These are phyloP conservation scores for Backusella circina DNA, from an alignment of 192 early-diverging fungal species.

Conservation along the genomic window DNA sequence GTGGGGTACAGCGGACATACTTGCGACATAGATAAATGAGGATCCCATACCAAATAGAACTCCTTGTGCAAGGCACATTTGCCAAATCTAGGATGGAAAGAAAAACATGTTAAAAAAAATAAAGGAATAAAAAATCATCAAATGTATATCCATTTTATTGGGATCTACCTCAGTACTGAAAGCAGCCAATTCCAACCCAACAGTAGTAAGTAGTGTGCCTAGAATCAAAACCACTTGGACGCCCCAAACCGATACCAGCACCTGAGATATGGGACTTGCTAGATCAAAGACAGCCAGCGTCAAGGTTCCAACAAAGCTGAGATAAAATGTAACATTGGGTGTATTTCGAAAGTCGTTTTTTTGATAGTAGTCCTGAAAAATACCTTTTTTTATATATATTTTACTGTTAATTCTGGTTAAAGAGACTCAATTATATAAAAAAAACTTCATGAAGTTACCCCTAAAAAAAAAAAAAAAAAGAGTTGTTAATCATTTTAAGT, in stretches of 20 bases:
- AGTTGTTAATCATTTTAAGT: neutral
- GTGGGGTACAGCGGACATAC: slow-evolving; percentile 41
- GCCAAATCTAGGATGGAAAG: slow-evolving; percentile 42
- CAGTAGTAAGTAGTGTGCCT: neutral
- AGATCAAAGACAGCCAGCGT: neutral
- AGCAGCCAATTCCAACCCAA: slow-evolving; percentile 17
- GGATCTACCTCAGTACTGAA: slow-evolving; percentile 17
- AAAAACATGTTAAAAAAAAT: neutral
- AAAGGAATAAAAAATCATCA: too few species aligned
- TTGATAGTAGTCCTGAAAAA: slow-evolving; percentile 30
- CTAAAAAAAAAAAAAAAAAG: neutral
- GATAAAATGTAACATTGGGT: slow-evolving; percentile 6
- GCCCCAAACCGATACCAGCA: slow-evolving; percentile 7
- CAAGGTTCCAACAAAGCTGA: slow-evolving; percentile 24
- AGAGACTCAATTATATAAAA: neutral
- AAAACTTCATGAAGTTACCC: neutral
- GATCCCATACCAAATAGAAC: slow-evolving; percentile 50
- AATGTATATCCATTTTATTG: neutral
- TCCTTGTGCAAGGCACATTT: slow-evolving; percentile 55
- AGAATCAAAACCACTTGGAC: neutral
- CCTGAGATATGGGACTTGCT: slow-evolving; percentile 16
- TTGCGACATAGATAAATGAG: slow-evolving; percentile 16
- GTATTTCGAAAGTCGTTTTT: slow-evolving; percentile 15
- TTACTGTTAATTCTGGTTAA: neutral
- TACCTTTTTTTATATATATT: slow-evolving; percentile 7